These are phyloP conservation scores for Desmodesmus armatus DNA, from an alignment of 139 green algal genomes.

Conservation along the genomic window DNA sequence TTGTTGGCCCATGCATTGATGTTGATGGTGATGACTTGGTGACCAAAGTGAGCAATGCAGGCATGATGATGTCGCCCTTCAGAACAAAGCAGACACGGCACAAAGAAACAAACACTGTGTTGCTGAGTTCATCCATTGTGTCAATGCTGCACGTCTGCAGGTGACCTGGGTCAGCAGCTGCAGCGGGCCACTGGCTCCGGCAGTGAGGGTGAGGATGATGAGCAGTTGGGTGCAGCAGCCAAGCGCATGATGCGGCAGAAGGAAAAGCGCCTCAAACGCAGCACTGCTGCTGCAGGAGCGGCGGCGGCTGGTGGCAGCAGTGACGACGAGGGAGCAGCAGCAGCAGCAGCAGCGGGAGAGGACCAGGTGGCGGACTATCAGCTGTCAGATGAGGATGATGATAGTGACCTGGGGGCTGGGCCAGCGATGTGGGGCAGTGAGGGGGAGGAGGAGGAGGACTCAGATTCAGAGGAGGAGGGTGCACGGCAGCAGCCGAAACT, in stretches of 20 bases:
- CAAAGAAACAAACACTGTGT: not conserved
- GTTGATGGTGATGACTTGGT: not conserved
- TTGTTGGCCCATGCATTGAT: not conserved
- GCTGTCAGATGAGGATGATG: slow-evolving; percentile 58
- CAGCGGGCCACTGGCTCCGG: slow-evolving; percentile 12
- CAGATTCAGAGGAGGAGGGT: slow-evolving; percentile 17
- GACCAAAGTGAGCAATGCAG: not conserved
- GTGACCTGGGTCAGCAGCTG: slow-evolving; percentile 16
- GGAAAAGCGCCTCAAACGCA: slow-evolving; percentile 29
- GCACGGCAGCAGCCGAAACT: not conserved
- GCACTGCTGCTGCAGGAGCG: not conserved
- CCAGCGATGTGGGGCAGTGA: slow-evolving; percentile 26
- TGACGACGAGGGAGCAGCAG: not conserved
- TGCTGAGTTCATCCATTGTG: not conserved
- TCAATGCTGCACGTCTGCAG: not conserved
- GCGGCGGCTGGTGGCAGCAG: not conserved
- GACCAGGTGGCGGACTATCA: slow-evolving; percentile 58
- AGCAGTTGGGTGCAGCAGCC: not conserved
- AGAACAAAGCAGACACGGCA: not conserved
- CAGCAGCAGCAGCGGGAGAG: slow-evolving; percentile 24
- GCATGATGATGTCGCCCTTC: no score
- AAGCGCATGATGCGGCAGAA: slow-evolving; percentile 23
- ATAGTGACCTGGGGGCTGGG: not conserved
- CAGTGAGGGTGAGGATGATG: slow-evolving; percentile 15
- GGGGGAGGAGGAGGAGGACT: not conserved